Evolutionary conservation across 2,329 filamentous ascomycete genomes (phyloP), one percentile per base, ranked within the genome.

Genomic region (Alternaria triticimaculans): DNA sequence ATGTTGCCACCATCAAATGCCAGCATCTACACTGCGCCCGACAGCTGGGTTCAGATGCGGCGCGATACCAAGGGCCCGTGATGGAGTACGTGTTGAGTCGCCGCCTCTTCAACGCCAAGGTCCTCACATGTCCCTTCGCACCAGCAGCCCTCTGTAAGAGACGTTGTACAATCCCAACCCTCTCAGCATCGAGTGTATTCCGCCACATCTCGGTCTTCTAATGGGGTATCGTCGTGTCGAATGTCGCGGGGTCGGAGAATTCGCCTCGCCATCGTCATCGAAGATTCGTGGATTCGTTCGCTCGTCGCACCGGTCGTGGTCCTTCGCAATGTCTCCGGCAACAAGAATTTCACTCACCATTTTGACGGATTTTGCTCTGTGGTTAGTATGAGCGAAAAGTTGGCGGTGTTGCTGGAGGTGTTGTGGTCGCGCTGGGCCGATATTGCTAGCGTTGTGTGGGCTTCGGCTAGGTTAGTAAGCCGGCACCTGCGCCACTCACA

Each of bases 321-420:
- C 41, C 25, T 55, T 58, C 54, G 51, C 21, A 55, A 48, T 45
- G 54, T 56, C 46, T 25, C 11, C 30, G 33, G 26, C 18, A 33
- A 11, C 30, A 51, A 28, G 50, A 43, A 60, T 15, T 33, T 50
- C 50, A 76, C 78, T 80, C 71, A 80, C 78, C 78, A 80, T 80
- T 72, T 77, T 80, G 78, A 77, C 77, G 75, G 76, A 76, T 77
- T 78, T 74, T 72, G 73, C 68, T 63, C 73, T 76, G 73, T 76
- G 69, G 72, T 74, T 74, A 74, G 72, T 74, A 70, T 71, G 70
- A 73, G 72, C 73, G 75, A 76, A 72, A 71, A 72, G 67, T 74
- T 72, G 72, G 73, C 74, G 76, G 69, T 72, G 72, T 66, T 77
- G 76, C 68, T 77, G 73, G 65, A 73, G 72, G 63, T 64, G 61